Evolutionary conservation across 1,284 basidiomycete genomes (phyloP).

Genomic region (Moesziomyces parantarcticus): DNA sequence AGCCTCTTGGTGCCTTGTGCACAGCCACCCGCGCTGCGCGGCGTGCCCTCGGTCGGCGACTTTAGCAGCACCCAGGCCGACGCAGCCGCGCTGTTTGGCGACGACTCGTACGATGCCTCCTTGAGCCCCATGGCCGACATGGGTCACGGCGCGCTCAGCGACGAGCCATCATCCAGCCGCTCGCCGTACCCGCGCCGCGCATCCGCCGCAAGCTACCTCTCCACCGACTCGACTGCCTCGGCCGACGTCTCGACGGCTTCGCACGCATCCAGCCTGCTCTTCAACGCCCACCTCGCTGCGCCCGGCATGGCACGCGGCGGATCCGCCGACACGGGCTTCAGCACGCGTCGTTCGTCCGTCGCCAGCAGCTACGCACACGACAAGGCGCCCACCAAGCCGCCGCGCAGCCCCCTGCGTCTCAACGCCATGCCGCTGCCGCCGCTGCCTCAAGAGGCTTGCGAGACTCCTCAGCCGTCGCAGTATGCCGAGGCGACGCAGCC

Average conservation of each 20-base stretch:
- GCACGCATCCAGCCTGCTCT: constrained; percentile 38
- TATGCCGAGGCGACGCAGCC: constrained; percentile 1
- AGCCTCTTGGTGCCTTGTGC: constrained; percentile 9
- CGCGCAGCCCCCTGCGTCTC: constrained; percentile 26
- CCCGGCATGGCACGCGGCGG: constrained; percentile 17
- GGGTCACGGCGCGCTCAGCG: constrained; percentile 13
- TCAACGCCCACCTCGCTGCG: constrained; percentile 22
- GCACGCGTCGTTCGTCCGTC: constrained; percentile 36
- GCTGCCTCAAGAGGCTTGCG: constrained; percentile 9
- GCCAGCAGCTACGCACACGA: constrained; percentile 31
- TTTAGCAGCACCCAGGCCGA: constrained; percentile 24
- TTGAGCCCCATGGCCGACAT: constrained; percentile 42
- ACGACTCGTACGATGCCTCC: constrained; percentile 26
- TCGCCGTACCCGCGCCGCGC: constrained; percentile 11
- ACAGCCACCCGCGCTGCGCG: constrained; percentile 3
- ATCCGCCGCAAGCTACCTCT: constrained; percentile 32
- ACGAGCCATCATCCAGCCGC: constrained; percentile 1
- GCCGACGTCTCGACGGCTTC: constrained; percentile 23
- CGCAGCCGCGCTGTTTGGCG: constrained; percentile 19
- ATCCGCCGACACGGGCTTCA: constrained; percentile 17
- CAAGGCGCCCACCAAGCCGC: constrained; percentile 17
- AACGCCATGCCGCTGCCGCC: constrained; percentile 10
- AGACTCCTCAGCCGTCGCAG: constrained; percentile 15
- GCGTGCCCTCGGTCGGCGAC: constrained; percentile 14
- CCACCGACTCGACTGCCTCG: constrained; percentile 34